A percentile compares a stretch with the other conserved stretches of the same genome.
Evolutionary conservation across 202 grass and related monocot genomes (phyloP).

Genomic region (Carex arenaria): DNA sequence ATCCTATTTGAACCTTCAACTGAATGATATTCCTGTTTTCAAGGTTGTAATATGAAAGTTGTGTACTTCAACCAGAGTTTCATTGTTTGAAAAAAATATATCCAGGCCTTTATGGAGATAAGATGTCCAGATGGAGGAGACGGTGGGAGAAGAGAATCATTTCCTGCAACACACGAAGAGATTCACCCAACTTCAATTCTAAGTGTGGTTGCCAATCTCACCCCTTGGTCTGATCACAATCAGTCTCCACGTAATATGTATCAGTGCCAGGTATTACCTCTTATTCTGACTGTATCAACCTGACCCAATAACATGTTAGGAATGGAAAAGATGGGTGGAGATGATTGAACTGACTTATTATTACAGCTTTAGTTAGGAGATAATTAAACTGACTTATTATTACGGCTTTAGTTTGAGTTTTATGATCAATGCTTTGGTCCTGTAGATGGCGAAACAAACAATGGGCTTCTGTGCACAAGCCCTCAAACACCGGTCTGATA

Average conservation of each 20-base stretch:
- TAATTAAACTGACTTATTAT: not conserved
- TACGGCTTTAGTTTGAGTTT: not conserved
- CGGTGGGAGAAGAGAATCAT: slow-evolving; percentile 63
- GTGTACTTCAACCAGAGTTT: not conserved
- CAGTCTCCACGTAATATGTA: slow-evolving; percentile 99
- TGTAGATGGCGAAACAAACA: slow-evolving; percentile 95
- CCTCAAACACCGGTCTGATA: slow-evolving; percentile 73
- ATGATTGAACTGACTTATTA: not conserved
- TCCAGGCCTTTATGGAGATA: slow-evolving; percentile 98
- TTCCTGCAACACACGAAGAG: slow-evolving; percentile 91
- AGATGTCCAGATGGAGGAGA: slow-evolving; percentile 80
- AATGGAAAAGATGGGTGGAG: not conserved
- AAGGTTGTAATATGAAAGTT: not conserved
- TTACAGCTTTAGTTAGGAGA: not conserved
- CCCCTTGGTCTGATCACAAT: slow-evolving; percentile 98
- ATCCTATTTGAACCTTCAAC: not conserved
- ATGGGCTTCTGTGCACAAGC: slow-evolving; percentile 95
- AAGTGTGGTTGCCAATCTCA: slow-evolving; percentile 94
- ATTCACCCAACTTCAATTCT: slow-evolving; percentile 92
- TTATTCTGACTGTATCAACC: slow-evolving; percentile 19
- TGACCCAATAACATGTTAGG: not conserved
- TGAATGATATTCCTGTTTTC: not conserved
- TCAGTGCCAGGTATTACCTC: slow-evolving; percentile 74
- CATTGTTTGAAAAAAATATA: slow-evolving; percentile 21
- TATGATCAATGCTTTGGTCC: not conserved